Base-by-base conservation (phyloP, 1,284 basidiomycete genomes). In the Cryptococcus sp. region DNA sequence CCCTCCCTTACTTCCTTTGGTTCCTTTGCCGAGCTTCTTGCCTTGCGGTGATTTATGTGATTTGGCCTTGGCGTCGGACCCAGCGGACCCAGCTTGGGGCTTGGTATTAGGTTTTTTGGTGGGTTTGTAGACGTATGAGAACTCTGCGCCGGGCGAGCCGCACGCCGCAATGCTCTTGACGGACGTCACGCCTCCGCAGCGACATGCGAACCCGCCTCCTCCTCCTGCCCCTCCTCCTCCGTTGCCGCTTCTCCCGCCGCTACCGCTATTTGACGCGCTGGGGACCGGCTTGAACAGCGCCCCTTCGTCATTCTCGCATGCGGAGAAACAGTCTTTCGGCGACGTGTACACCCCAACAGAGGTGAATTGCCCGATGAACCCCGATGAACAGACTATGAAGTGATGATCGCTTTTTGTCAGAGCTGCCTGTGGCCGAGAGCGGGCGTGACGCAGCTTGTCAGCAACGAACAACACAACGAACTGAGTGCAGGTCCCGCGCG, bases 131-230 rank as follows among this genome's bases (percentile, higher is more conserved):
- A 57, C 55, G 30, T 57, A 57, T 15, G 42, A 47, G 23, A 57
- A 57, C 20, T 57, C 55, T 17, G 50, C 55, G 13, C 42, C 43
- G 17, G 41, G 43, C 13, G 40, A 49, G 17, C 55, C 55, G 41
- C 55, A 57, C 16, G 55, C 55, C 41, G 49, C 49, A 5, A 57
- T 45, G 22, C 50, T 57, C 50, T 50, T 51, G 15, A 57, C 55
- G 20, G 42, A 47, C 25, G 49, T 57, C 16, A 57, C 55, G 7
- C 50, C 43, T 3, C 55, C 55, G 30, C 55, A 57, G 5, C 55
- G 49, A 52, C 55, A 57, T 35, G 27, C 20, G 55, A 47, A 57
- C 27, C 55, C 55, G 8, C 19, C 20, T 20, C 20, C 27, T 11
- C 25, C 6, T 3, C 6, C 25, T 25, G 3, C 6, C 25, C 25